phyloP scores from a whole-genome alignment of 768 basidiomycete genomes.

The Amanita molliuscula region DNA sequence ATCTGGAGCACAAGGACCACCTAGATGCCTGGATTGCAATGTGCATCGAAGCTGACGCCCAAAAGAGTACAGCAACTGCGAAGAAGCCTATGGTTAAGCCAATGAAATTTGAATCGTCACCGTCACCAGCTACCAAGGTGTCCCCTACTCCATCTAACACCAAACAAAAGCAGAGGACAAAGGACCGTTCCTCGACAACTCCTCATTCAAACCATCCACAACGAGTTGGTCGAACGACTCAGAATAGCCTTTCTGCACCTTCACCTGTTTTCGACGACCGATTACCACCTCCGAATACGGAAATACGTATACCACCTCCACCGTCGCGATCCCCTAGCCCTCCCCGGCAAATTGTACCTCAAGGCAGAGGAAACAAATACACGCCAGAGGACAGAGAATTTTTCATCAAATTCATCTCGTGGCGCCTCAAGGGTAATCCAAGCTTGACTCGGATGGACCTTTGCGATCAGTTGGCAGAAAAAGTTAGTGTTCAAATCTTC shows the following conservation, averaged over 20 bases:
- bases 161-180: constrained; percentile 13
- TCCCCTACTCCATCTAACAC: constrained; percentile 13
- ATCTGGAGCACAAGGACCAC: constrained; percentile 55
- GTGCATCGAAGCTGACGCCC: constrained; percentile 15
- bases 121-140: constrained; percentile 14
- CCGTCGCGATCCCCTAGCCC: constrained; percentile 66
- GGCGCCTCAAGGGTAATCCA: constrained; percentile 48
- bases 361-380: constrained; percentile 47
- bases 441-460: constrained; percentile 42
- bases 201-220: constrained; percentile 16
- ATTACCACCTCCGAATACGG: constrained; percentile 51
- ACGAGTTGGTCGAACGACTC: constrained; percentile 33
- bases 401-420: constrained; percentile 56
- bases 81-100: constrained; percentile 27
- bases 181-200: constrained; percentile 10
- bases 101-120: constrained; percentile 24
- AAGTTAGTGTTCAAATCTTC: constrained; percentile 26
- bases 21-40: constrained; percentile 38
- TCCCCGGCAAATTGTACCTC: constrained; percentile 38
- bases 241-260: constrained; percentile 53
- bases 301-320: constrained; percentile 48
- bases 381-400: constrained; percentile 57
- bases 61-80: constrained; percentile 2
- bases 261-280: constrained; percentile 34
- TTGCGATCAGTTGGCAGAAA: constrained; percentile 43